Evolutionary conservation across 192 early-diverging fungal genomes (phyloP), one percentile per base, ranked within the genome.

Genomic region (Mortierella hygrophila): DNA sequence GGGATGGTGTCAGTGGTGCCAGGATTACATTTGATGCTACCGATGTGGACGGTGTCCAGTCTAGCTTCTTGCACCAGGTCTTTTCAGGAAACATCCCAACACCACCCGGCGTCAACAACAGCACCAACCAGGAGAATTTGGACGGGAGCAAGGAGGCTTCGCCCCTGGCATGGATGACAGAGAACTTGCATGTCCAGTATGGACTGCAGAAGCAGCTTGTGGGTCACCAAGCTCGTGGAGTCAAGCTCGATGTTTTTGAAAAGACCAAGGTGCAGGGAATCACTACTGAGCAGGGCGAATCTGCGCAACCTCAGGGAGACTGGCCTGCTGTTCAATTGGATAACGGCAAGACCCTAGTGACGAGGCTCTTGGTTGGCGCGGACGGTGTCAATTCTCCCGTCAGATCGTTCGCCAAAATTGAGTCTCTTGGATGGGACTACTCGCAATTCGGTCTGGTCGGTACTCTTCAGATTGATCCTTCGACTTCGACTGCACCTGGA

Each of bases 321-420:
- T 97, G 96, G 96, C 97, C 97, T 1, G 77, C 88, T 38, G 85
- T 99, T 21, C 85, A 91, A 21, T 88, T 99, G 55, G 93, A 93
- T 37, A 91, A 93, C 75, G 92, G 94, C n/a, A 88, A 83, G 32
- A 90, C 57, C 38, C 84, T 98, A 23, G 88, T 91, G 70, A 83
- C 95, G 21, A 88, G 97, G 77, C 89, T 99, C n/a, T 86, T 99
- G 89, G 78, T 97, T 79, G 97, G 97, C 16, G 96, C 98, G 0
- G 98, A 99, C 83, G 98, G 98, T 15, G 92, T 92, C 8, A 96
- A 95, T 88, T 98, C 97, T 18, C 89, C 91, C 42, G 98, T 99
- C 46, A 94, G 98, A 74, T 91, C 90, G 37, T 95, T 93, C 92
- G 95, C 97, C 7, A 88, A 89, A 6, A 99, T 98, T 40, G 94